Conservation (phyloP, 306 rosid genomes). For the Lathyrus tuberosus region DNA sequence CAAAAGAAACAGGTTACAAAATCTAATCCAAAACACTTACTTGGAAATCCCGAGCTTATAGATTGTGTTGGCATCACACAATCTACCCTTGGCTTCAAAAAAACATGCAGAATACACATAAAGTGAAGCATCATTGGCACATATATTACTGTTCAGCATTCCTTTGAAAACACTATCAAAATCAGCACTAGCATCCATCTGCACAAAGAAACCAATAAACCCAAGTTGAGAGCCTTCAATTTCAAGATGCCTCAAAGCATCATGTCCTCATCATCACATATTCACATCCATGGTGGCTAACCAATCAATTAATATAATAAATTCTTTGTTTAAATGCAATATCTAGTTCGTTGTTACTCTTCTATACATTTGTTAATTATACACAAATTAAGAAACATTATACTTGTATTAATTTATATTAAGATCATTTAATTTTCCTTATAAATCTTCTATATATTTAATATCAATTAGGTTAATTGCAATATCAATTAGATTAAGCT, state of each 20-base stretch:
- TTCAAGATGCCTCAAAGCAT: conserved; percentile 23
- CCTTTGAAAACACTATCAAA: conserved; percentile 54
- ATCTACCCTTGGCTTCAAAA: conserved; percentile 57
- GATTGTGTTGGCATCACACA: conserved; percentile 62
- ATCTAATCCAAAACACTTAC: conserved; percentile 46
- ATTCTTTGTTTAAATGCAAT: too few relatives aligned
- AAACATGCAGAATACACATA: conserved; percentile 49
- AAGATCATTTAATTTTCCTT: not conserved
- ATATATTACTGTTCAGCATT: conserved; percentile 61
- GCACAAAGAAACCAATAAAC: conserved; percentile 40
- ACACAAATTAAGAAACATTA: conserved; percentile 2
- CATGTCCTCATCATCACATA: conserved; percentile 21
- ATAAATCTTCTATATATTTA: not conserved
- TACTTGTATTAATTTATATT: too few relatives aligned
- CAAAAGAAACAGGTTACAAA: conserved; percentile 28
- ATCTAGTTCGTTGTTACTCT: not conserved
- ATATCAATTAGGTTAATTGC: not conserved
- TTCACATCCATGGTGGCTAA: not conserved
- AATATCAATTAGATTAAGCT: too few relatives aligned
- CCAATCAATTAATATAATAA: too few relatives aligned
- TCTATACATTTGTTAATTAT: not conserved
- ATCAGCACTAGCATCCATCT: conserved; percentile 69
- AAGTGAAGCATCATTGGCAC: conserved; percentile 55
- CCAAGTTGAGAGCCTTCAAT: conserved; percentile 12
- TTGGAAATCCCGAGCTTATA: conserved; percentile 73